Evolutionary conservation across 345 rosid species (phyloP).

Genomic region (Euphorbia lathyris): DNA sequence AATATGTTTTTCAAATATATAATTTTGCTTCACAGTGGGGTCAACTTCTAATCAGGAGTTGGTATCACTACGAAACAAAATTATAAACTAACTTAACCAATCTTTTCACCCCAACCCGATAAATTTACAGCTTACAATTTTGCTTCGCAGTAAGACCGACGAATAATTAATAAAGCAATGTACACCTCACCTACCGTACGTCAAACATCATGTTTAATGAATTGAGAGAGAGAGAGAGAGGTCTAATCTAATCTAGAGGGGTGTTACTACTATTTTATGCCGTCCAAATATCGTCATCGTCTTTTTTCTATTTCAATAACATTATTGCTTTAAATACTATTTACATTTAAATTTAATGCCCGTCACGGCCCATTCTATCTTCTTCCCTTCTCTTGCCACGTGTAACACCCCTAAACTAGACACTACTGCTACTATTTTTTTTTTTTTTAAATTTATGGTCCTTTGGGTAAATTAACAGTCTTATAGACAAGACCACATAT

Average conservation of each 20-base stretch:
- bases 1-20: too few species aligned
- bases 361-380: neutral
- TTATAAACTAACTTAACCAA: too few species aligned
- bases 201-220: too few species aligned
- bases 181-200: too few species aligned
- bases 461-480: neutral
- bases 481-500: constrained; percentile 1
- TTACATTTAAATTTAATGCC: too few species aligned
- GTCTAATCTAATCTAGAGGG: neutral
- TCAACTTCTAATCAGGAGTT: too few species aligned
- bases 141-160: too few species aligned
- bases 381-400: constrained; percentile 12
- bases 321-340: neutral
- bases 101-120: too few species aligned
- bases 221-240: neutral
- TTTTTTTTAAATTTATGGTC: neutral
- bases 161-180: too few species aligned
- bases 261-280: neutral
- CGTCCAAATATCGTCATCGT: neutral
- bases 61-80: too few species aligned
- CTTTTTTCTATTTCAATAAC: neutral
- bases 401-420: constrained; percentile 22
- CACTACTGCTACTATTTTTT: neutral
- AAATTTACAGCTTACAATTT: too few species aligned
- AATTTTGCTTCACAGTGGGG: too few species aligned